Base-by-base conservation (phyloP, 495 filamentous ascomycete species). In the Aspergillus incahuasiensis region DNA sequence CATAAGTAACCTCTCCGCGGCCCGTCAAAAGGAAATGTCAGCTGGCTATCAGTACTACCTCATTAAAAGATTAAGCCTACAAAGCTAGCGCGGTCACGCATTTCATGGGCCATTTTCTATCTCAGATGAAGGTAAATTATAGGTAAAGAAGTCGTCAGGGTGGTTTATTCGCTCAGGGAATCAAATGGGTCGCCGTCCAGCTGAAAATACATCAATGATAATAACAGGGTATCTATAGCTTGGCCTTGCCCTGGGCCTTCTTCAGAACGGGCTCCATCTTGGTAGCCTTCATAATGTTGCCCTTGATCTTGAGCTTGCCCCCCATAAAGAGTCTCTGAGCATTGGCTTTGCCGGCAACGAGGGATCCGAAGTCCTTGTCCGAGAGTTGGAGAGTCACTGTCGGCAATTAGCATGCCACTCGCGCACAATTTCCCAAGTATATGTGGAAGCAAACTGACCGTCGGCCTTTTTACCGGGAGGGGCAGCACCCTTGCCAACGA, bases 261-360 rank as follows among this genome's bases (percentile, higher is more conserved):
- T 91, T 91, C 58, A 97, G 76, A 67, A 97, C 85, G 50, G 91
- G 90, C 72, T 96, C 90, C 74, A 94, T 86, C 85, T 95, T 96
- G 42, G 94, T 97, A 21, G 94, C 94, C 83, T 95, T 95, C 95
- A 97, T 97, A 46, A 98, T 86, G 72, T 97, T 90, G 46, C 94
- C 94, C 83, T 91, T 95, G 66, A 97, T 83, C 86, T 97, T 98
- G 66, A 98, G 79, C 80, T 95, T 96, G 66, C 94, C 94, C 7
- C 81, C 81, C 91, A 98, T 97, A 78, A 97, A 98, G 54, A 98
- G 73, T 63, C 85, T 85, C 82, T 97, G 94, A 49, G 94, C 91
- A 60, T 96, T 92, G 65, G 87, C 90, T 80, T 95, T 91, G 63
- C 95, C 94, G 47, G 81, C 68, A 47, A 95, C 85, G 53, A 98